Percentiles rank a stretch among this genome's conserved stretches.
Conservation (phyloP, 2,329 filamentous ascomycete species). For the Tricladium varicosporioides region DNA sequence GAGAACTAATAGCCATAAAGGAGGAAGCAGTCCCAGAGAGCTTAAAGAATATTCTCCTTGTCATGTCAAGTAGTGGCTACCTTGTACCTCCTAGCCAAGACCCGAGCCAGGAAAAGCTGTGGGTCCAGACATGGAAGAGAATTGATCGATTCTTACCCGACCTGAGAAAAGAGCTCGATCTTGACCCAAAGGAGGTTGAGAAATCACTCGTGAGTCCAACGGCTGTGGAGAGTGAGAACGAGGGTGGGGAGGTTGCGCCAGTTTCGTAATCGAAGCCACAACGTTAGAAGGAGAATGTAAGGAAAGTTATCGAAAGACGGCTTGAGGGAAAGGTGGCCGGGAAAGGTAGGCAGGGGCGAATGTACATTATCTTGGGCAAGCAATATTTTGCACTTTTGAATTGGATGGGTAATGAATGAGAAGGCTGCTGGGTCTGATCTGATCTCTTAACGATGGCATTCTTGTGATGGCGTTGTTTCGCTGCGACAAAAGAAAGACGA, state of each 20-base stretch:
- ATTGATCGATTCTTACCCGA: conserved; percentile 65
- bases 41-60: conserved; percentile 91
- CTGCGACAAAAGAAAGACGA: no score
- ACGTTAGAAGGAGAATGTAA: no score
- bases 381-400: no score
- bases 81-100: conserved; percentile 68
- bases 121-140: conserved; percentile 63
- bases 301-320: no score
- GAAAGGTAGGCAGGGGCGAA: no score
- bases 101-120: conserved; percentile 53
- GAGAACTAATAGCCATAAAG: conserved; percentile 41
- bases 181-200: conserved; percentile 39
- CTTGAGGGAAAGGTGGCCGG: no score
- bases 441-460: no score
- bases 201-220: background rate
- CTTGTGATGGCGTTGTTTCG: no score
- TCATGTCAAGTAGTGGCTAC: conserved; percentile 89
- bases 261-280: no score
- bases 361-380: no score
- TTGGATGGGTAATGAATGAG: no score
- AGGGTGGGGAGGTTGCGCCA: conserved; percentile 8
- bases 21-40: conserved; percentile 95
- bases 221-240: background rate
- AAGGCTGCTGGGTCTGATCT: no score
- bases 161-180: conserved; percentile 52